Evolutionary conservation across 441 rosid species (phyloP).

Genomic region (Kokia cookei): DNA sequence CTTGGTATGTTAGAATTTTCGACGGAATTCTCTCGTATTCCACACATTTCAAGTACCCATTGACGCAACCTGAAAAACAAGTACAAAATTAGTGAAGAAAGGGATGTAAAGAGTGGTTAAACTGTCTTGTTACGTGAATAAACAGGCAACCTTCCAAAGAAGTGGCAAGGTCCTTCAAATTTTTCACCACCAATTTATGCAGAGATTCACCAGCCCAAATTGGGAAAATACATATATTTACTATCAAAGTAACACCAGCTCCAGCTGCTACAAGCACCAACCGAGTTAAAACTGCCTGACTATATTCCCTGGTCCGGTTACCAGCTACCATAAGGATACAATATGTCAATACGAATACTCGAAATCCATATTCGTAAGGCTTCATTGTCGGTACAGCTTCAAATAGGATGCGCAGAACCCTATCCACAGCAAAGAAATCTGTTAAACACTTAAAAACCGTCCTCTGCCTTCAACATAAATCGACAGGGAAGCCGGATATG

Average conservation of each 20-base stretch:
- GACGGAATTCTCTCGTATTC: constrained; percentile 59
- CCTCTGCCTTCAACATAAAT: background rate
- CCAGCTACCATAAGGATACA: constrained; percentile 54
- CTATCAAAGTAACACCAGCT: constrained; percentile 29
- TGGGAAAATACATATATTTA: constrained; percentile 40
- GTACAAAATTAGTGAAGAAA: background rate
- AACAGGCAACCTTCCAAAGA: constrained; percentile 43
- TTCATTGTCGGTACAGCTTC: constrained; percentile 46
- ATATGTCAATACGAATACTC: constrained; percentile 52
- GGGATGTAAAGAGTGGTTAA: background rate
- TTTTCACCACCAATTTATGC: constrained; percentile 48
- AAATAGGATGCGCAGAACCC: constrained; percentile 44
- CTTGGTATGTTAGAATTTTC: constrained; percentile 57
- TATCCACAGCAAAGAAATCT: constrained; percentile 10
- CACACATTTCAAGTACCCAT: constrained; percentile 51
- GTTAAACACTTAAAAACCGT: background rate
- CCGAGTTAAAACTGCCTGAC: constrained; percentile 29
- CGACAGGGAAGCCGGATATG: background rate
- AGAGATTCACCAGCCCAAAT: constrained; percentile 61
- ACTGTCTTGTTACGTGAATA: background rate
- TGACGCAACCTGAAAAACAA: constrained; percentile 17
- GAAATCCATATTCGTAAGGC: constrained; percentile 50
- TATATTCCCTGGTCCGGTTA: constrained; percentile 24
- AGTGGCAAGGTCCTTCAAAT: constrained; percentile 44
- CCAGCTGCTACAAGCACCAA: constrained; percentile 41